Evolutionary conservation across 2,329 filamentous ascomycete species (phyloP), one percentile per base, ranked within the genome.

Genomic region (Xylaria sp.): DNA sequence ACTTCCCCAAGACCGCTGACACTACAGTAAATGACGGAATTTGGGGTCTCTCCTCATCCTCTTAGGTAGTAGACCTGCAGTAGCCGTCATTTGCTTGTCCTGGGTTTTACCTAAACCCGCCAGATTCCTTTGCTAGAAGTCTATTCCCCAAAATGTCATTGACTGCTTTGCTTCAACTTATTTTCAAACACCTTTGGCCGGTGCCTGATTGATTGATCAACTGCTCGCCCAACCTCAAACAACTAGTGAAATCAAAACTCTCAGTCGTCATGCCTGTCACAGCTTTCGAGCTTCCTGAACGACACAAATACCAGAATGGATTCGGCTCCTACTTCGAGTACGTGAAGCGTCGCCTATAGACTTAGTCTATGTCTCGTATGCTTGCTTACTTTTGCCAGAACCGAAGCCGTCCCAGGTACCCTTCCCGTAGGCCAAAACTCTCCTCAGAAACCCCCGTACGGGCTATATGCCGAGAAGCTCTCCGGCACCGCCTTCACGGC

Each of bases 301-400:
- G 76, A 49, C 92, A 92, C 81, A 83, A 80, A 71, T 92, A 92
- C 79, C 88, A 88, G 76, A 91, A 88, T 80, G 91, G 91, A 75
- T 92, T 93, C 80, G 86, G 85, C 74, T 88, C 86, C 36, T 90
- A 92, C 79, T 87, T 91, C 79, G 90, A 92, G 89, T 91, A 82
- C 75, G 86, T 41, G 15, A 15, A 2, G n/a, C 39, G 39, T n/a
- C 12, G 20, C 20, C n/a, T 43, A 10, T n/a, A 39, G 0, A 13
- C 2, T 9, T 33, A 5, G 18, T 3, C 12, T 54, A 41, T 20
- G 28, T 25, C 3, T 15, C n/a, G 10, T n/a, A 51, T 66, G 18
- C 67, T 69, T 66, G 18, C 67, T 69, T 41, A 69, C 57, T 13
- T 60, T 36, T 25, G 8, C 43, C 33, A 74, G 72, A 60, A 73